A percentile compares a stretch with the other conserved stretches of the same genome.
Evolutionary conservation across 306 rosid genomes (phyloP).

Genomic region (Myrica gale): DNA sequence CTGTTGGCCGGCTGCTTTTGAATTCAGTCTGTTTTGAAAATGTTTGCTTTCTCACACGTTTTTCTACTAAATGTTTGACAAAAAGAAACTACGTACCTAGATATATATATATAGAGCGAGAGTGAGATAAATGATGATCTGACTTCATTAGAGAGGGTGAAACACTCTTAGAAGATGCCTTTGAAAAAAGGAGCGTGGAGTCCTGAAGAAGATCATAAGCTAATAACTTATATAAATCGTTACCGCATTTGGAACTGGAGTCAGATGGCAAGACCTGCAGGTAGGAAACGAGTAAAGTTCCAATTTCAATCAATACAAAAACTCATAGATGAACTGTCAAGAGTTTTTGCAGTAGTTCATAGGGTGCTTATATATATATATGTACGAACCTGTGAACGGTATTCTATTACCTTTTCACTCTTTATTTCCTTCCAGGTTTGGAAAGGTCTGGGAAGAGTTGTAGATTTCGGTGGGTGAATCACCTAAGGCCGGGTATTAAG

Average conservation of each 20-base stretch:
- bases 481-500: constrained; percentile 41
- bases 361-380: background rate
- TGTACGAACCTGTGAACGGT: no score
- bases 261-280: constrained; percentile 41
- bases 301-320: background rate
- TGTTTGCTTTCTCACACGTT: no score
- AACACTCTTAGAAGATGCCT: no score
- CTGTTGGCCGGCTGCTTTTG: no score
- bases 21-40: no score
- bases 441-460: constrained; percentile 43
- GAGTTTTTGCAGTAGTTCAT: background rate
- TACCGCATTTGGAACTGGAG: constrained; percentile 47
- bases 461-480: constrained; percentile 44
- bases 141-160: no score
- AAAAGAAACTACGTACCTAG: no score
- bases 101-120: no score
- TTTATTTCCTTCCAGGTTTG: constrained; percentile 20
- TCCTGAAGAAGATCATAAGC: constrained; percentile 39
- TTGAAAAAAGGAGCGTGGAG: constrained; percentile 38
- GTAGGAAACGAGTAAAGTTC: background rate
- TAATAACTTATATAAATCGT: constrained; percentile 30
- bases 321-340: background rate
- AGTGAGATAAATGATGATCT: no score
- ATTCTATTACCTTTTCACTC: background rate
- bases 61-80: no score